These are phyloP conservation scores for Ceratocystis huliohia DNA, from an alignment of 2,329 filamentous ascomycete species.

Conservation along the genomic window DNA sequence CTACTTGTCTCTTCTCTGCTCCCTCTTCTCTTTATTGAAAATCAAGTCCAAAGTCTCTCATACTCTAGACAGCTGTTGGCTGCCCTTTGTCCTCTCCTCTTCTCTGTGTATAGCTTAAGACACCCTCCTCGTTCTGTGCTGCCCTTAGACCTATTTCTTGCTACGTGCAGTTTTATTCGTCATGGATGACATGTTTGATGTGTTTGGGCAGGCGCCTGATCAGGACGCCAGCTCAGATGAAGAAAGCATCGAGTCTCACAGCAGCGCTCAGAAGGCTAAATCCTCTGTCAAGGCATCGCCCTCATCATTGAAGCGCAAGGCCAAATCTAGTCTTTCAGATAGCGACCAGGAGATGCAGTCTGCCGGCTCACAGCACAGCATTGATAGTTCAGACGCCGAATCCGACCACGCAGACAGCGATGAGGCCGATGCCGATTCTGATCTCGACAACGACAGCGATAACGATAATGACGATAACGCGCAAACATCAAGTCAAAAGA, in stretches of 20 bases:
- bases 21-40: too few species aligned
- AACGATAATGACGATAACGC: conserved; percentile 29
- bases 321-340: conserved; percentile 9
- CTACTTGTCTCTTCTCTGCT: not conserved
- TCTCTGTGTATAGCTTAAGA: not conserved
- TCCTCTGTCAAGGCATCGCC: conserved; percentile 6
- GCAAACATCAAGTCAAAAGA: conserved; percentile 1
- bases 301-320: conserved; percentile 24
- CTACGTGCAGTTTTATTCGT: not conserved
- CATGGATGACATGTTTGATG: conserved; percentile 73
- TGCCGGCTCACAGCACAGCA: conserved; percentile 35
- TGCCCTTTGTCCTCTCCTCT: not conserved
- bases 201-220: conserved; percentile 57
- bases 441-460: conserved; percentile 24
- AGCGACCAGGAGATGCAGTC: not conserved
- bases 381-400: conserved; percentile 28
- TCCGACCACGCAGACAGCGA: conserved; percentile 22
- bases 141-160: not conserved
- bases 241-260: conserved; percentile 24
- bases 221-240: conserved; percentile 33
- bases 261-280: not conserved
- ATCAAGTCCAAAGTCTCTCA: too few species aligned
- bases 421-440: conserved; percentile 26
- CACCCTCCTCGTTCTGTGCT: not conserved
- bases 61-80: too few species aligned